Conservation (phyloP, 495 filamentous ascomycete species). For the Diplogelasinospora grovesii region DNA sequence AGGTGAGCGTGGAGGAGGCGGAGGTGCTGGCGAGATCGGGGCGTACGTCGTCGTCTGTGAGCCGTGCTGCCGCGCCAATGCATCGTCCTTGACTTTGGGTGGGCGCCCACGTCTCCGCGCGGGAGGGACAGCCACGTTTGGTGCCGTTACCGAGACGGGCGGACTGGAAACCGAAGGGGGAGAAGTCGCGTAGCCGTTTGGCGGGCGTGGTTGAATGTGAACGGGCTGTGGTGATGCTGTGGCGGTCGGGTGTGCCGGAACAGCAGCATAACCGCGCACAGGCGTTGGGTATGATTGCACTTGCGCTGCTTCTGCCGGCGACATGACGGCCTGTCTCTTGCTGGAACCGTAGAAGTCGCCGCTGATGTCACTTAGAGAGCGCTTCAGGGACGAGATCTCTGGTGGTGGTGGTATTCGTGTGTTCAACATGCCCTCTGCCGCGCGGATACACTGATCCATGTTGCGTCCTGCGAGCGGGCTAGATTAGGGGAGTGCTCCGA, state of each 20-base stretch:
- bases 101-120: constrained; percentile 24
- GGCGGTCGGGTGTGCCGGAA: neutral
- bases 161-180: constrained; percentile 18
- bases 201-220: constrained; percentile 29
- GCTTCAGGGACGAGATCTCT: constrained; percentile 34
- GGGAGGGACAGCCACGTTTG: constrained; percentile 16
- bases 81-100: constrained; percentile 22
- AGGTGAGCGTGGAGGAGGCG: constrained; percentile 20
- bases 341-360: constrained; percentile 32
- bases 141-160: constrained; percentile 17
- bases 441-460: constrained; percentile 39
- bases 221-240: constrained; percentile 16
- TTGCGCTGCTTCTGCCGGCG: constrained; percentile 18
- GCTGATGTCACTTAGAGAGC: constrained; percentile 36
- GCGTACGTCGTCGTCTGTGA: constrained; percentile 28
- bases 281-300: too few species aligned
- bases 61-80: constrained; percentile 9
- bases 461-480: constrained; percentile 35
- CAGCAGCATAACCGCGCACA: constrained; percentile 10
- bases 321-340: constrained; percentile 34
- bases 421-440: constrained; percentile 39
- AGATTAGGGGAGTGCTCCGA: constrained; percentile 15
- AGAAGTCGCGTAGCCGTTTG: constrained; percentile 30
- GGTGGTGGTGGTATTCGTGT: constrained; percentile 31
- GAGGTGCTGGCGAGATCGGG: constrained; percentile 34